Evolutionary conservation across 352 stramenopile genomes (phyloP), one percentile per base, ranked within the genome.

Genomic region (Phytophthora pisi): DNA sequence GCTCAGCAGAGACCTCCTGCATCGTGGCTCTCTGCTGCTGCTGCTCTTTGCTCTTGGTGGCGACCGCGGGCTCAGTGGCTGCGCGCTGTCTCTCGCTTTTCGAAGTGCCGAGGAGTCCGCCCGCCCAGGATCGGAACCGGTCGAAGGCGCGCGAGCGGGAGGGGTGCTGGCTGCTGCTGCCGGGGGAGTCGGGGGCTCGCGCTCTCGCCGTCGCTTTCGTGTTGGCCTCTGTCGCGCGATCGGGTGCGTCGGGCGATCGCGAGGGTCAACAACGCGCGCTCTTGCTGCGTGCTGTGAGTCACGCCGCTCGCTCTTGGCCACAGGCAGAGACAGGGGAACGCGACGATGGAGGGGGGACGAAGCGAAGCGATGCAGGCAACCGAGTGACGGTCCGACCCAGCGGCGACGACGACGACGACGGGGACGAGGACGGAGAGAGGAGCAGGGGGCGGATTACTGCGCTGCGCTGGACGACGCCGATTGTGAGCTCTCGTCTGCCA

Each of bases 1-100:
- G 72, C 47, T 95, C 84, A 4, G 82, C 78, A 10, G 86, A 87
- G 28, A 85, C 81, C 57, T 88, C 66, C 50, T 89, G 68, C 79
- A 90, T 89, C 4, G 50, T 65, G 64, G 23, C 9, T 24, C 13
- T 16, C 34, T 45, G 49, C 45, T 57, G 11, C 6, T 69, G 36
- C 30, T 34, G 28, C 28, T 34, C 30, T 34, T 34, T 34, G 30
- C 30, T 34, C 30, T 34, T 11, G 30, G 30, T 34, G 30, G 54
- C 36, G 45, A 31, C 42, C 38, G 53, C 56, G 11, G 68, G 69
- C 16, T 74, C 70, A 40, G 70, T 77, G 3, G 56, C 60, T 57
- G 70, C 61, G 62, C 70, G 61, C 24, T 56, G 43, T 64, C 67
- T 43, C 10, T 28, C 49, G 57, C 47, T 46, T 58, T 20, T 64